These are phyloP conservation scores for Dentipellis fragilis DNA, from an alignment of 768 basidiomycete genomes.

Conservation along the genomic window DNA sequence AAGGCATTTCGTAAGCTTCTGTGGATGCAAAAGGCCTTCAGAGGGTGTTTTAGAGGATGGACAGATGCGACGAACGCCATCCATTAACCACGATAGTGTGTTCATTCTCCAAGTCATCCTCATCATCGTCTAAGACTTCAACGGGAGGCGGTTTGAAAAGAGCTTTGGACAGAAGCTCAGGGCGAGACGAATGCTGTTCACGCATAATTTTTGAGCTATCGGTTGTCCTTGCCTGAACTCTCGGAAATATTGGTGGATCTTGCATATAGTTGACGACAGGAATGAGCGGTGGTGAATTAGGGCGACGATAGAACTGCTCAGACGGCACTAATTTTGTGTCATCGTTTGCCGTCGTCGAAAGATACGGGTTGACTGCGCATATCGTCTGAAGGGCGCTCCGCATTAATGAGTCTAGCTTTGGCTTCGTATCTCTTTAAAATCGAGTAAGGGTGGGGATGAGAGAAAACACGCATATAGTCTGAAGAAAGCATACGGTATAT, in stretches of 20 bases:
- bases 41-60: background rate
- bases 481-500: background rate
- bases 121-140: background rate
- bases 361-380: conserved; percentile 1
- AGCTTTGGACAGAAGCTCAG: background rate
- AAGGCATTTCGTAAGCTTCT: background rate
- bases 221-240: background rate
- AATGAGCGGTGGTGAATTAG: background rate
- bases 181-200: background rate
- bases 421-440: background rate
- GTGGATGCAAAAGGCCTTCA: background rate
- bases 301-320: background rate
- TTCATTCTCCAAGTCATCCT: background rate
- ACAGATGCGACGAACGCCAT: background rate
- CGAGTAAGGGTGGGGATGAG: background rate
- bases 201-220: too few relatives aligned
- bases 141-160: background rate
- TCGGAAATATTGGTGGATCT: background rate
- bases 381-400: background rate
- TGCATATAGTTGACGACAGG: background rate
- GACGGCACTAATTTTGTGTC: background rate
- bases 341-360: background rate
- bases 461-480: background rate
- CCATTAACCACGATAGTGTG: conserved; percentile 1
- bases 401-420: background rate